Percentiles rank a stretch among this genome's conserved stretches.
phyloP scores from a whole-genome alignment of 345 rosid species.

The Rhizophora apiculata region DNA sequence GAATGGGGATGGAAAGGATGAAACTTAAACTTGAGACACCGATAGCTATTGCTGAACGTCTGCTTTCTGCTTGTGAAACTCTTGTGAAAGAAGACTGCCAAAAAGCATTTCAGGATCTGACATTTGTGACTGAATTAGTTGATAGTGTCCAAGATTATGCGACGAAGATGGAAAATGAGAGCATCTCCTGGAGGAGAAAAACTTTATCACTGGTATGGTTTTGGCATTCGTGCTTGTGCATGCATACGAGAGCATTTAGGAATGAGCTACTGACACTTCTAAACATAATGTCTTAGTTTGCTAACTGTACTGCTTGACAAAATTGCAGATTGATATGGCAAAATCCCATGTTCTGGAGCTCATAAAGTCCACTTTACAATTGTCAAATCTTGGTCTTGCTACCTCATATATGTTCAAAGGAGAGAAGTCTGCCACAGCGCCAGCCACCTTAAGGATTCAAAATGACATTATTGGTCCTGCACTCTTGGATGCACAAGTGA shows the following conservation, averaged over 20 bases:
- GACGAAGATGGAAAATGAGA: slow-evolving; percentile 67
- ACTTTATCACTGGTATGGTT: slow-evolving; percentile 59
- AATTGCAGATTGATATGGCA: slow-evolving; percentile 63
- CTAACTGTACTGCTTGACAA: slow-evolving; percentile 20
- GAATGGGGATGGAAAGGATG: slow-evolving; percentile 74
- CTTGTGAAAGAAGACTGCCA: slow-evolving; percentile 50
- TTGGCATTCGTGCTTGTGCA: neutral
- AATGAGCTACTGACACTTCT: too few species aligned
- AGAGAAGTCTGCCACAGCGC: slow-evolving; percentile 43
- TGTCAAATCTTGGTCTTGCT: slow-evolving; percentile 79
- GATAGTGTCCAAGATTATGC: slow-evolving; percentile 51
- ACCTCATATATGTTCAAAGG: slow-evolving; percentile 56
- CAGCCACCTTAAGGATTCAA: slow-evolving; percentile 60
- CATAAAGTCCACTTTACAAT: slow-evolving; percentile 64
- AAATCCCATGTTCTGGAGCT: slow-evolving; percentile 70
- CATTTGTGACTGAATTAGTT: slow-evolving; percentile 48
- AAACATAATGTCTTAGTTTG: slow-evolving; percentile 11
- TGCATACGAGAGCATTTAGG: too few species aligned
- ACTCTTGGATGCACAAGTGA: slow-evolving; percentile 65
- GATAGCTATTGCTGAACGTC: slow-evolving; percentile 68
- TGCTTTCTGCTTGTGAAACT: slow-evolving; percentile 67
- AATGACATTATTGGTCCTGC: slow-evolving; percentile 78
- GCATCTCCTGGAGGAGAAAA: slow-evolving; percentile 73
- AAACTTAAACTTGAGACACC: slow-evolving; percentile 95
- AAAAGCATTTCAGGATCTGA: slow-evolving; percentile 63